A percentile compares a stretch with the other conserved stretches of the same genome.
Evolutionary conservation across 2,329 filamentous ascomycete species (phyloP).

Genomic region (Nothomitra cinnamomea): DNA sequence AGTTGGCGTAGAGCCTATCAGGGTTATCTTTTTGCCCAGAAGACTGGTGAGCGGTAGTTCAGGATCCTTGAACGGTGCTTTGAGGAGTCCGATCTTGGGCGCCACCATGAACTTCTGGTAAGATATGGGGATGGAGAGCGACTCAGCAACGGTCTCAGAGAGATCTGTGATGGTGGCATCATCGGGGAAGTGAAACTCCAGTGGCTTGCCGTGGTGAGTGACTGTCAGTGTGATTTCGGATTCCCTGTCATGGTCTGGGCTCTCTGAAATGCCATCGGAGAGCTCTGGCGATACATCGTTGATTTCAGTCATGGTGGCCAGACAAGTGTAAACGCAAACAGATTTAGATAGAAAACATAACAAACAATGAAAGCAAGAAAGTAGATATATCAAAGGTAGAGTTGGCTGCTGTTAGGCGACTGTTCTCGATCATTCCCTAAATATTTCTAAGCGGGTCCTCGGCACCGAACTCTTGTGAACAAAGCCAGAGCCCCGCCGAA

Average conservation of each 20-base stretch:
- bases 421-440: too few species aligned
- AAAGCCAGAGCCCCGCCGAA: too few species aligned
- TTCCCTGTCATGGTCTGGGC: constrained; percentile 4
- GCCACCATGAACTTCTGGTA: constrained; percentile 54
- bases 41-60: constrained; percentile 32
- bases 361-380: background rate
- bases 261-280: background rate
- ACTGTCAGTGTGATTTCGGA: constrained; percentile 28
- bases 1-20: constrained; percentile 45
- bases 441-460: too few species aligned
- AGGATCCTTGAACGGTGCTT: constrained; percentile 44
- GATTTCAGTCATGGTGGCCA: background rate
- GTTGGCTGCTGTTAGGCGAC: too few species aligned
- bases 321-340: background rate
- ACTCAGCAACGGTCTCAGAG: constrained; percentile 36
- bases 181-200: constrained; percentile 27
- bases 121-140: constrained; percentile 39
- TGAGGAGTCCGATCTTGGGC: constrained; percentile 47
- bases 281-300: background rate
- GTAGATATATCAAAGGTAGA: too few species aligned
- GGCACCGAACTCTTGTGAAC: too few species aligned
- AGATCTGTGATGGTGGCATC: constrained; percentile 39
- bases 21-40: constrained; percentile 39
- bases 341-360: background rate
- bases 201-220: constrained; percentile 29